phyloP scores from a whole-genome alignment of 768 basidiomycete genomes.

The Termitomyces sp. region DNA sequence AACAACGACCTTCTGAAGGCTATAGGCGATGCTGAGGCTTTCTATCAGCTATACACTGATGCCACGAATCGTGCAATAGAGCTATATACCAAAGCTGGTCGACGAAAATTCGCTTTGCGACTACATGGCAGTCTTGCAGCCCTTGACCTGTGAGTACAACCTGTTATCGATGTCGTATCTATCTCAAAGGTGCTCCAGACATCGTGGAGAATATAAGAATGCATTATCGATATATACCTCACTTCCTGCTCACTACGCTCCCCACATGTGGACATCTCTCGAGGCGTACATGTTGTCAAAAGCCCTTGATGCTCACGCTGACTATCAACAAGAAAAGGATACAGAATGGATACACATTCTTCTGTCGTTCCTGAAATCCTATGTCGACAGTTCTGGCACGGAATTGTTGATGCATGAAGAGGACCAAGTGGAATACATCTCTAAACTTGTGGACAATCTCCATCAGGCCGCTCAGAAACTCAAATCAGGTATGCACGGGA shows the following conservation, averaged over 20 bases:
- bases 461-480: constrained; percentile 42
- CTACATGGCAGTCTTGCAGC: constrained; percentile 84
- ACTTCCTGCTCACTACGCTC: constrained; percentile 82
- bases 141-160: constrained; percentile 72
- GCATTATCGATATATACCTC: constrained; percentile 72
- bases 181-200: constrained; percentile 32
- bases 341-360: constrained; percentile 78
- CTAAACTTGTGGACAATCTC: constrained; percentile 43
- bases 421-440: constrained; percentile 46
- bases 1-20: constrained; percentile 56
- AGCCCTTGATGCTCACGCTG: constrained; percentile 62
- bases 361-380: constrained; percentile 70
- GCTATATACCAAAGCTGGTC: constrained; percentile 75
- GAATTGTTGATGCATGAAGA: constrained; percentile 50
- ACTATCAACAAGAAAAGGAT: constrained; percentile 53
- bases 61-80: constrained; percentile 81
- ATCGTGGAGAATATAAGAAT: constrained; percentile 54
- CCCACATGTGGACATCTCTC: constrained; percentile 74
- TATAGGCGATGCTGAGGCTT: constrained; percentile 48
- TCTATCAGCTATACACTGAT: constrained; percentile 72
- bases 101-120: constrained; percentile 80
- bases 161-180: background rate
- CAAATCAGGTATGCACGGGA: constrained; percentile 40
- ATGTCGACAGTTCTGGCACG: constrained; percentile 45
- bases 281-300: constrained; percentile 75